Evolutionary conservation across 2,329 filamentous ascomycete species (phyloP).

Genomic region (Cercospora berteroae): DNA sequence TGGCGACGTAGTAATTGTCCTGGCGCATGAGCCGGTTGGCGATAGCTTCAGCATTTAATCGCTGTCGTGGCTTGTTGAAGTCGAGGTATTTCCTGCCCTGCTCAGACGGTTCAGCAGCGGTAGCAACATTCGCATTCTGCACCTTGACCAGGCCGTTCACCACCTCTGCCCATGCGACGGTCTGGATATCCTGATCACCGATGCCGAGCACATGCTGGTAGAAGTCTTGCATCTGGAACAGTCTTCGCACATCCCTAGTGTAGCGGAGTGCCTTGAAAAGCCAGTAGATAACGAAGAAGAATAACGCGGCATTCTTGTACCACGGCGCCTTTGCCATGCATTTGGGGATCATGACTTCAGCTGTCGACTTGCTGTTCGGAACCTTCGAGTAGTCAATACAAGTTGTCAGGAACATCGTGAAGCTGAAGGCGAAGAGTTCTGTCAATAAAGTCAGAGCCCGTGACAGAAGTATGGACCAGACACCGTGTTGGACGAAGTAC

Average conservation of each 20-base stretch:
- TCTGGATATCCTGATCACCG: constrained; percentile 83
- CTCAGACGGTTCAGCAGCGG: constrained; percentile 59
- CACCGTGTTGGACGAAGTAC: constrained; percentile 79
- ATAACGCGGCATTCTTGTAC: constrained; percentile 74
- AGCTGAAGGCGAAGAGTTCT: constrained; percentile 75
- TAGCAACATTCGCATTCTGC: constrained; percentile 82
- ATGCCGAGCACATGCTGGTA: constrained; percentile 80
- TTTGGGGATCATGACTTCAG: constrained; percentile 65
- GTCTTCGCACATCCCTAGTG: constrained; percentile 67
- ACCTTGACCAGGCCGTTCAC: constrained; percentile 81
- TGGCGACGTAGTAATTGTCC: constrained; percentile 93
- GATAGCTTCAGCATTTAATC: constrained; percentile 94
- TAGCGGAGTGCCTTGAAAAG: constrained; percentile 75
- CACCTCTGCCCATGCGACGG: constrained; percentile 88
- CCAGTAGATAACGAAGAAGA: constrained; percentile 84
- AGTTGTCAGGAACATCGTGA: constrained; percentile 79
- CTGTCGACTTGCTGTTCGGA: constrained; percentile 60
- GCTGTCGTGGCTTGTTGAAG: constrained; percentile 57
- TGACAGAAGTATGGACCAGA: constrained; percentile 78
- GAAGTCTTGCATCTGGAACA: constrained; percentile 79
- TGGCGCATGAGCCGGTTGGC: constrained; percentile 94
- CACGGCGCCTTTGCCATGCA: constrained; percentile 73
- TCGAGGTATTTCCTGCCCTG: constrained; percentile 64
- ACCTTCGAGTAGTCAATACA: constrained; percentile 80
- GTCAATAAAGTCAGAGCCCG: constrained; percentile 73